A percentile compares a stretch with the other conserved stretches of the same genome.
These are phyloP conservation scores for Globisporangium recalcitrans DNA, from an alignment of 352 stramenopile genomes.

Conservation along the genomic window DNA sequence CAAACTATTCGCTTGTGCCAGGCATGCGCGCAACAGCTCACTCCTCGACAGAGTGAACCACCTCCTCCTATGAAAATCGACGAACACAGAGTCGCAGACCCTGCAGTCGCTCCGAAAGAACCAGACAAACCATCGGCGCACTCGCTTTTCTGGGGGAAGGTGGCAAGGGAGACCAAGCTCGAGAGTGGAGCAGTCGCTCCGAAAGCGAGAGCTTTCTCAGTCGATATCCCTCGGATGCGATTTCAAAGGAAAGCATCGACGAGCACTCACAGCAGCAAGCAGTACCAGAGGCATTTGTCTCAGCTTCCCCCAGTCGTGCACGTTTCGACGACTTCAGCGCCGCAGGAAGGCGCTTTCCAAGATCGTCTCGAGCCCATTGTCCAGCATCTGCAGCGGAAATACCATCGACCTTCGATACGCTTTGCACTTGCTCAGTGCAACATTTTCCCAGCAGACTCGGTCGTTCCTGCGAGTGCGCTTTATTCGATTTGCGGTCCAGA, in stretches of 20 bases:
- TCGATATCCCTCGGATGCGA: constrained; percentile 19
- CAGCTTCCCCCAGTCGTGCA: constrained; percentile 23
- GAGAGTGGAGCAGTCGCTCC: constrained; percentile 1
- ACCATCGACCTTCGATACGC: constrained; percentile 42
- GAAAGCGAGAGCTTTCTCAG: constrained; percentile 19
- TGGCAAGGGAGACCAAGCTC: constrained; percentile 20
- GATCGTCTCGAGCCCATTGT: constrained; percentile 36
- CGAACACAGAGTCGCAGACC: not conserved
- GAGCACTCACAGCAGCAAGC: constrained; percentile 23
- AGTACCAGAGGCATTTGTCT: constrained; percentile 28
- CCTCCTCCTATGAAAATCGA: not conserved
- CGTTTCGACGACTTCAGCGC: constrained; percentile 13
- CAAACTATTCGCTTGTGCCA: constrained; percentile 42
- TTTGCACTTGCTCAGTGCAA: constrained; percentile 48
- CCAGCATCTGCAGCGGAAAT: constrained; percentile 31
- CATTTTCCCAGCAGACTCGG: constrained; percentile 29
- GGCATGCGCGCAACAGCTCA: constrained; percentile 28
- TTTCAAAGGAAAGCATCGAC: constrained; percentile 29
- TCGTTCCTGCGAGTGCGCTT: constrained; percentile 29
- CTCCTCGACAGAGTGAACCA: constrained; percentile 12
- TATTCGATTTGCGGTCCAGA: constrained; percentile 30
- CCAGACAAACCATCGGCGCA: constrained; percentile 28
- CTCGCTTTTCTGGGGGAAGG: constrained; percentile 34
- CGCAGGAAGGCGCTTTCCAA: constrained; percentile 10
- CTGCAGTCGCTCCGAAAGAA: not conserved